Conservation (phyloP, 306 rosid species). For the Vigna angularis region DNA sequence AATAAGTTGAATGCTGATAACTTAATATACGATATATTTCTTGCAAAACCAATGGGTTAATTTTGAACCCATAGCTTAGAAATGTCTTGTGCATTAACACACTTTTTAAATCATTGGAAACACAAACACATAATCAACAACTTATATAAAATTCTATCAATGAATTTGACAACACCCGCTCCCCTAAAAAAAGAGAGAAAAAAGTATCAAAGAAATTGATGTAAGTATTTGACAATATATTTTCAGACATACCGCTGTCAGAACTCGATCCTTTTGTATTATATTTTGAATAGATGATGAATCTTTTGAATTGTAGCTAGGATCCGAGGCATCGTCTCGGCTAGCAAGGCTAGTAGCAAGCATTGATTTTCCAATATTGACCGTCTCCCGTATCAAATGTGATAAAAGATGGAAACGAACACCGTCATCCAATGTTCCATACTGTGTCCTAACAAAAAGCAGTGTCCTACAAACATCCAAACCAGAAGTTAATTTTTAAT, state of each 20-base stretch:
- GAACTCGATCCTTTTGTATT: constrained; percentile 93
- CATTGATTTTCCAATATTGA: constrained; percentile 81
- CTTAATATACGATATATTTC: neutral
- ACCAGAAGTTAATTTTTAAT: constrained; percentile 46
- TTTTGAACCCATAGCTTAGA: constrained; percentile 11
- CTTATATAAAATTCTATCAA: neutral
- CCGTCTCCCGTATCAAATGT: constrained; percentile 89
- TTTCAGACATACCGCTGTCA: constrained; percentile 77
- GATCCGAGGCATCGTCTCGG: constrained; percentile 70
- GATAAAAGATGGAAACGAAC: constrained; percentile 95
- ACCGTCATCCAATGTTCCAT: constrained; percentile 80
- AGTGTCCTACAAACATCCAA: constrained; percentile 73
- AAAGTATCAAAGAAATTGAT: neutral
- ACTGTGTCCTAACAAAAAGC: constrained; percentile 91
- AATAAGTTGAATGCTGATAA: constrained; percentile 21
- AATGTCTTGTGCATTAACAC: neutral
- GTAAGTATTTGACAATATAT: constrained; percentile 6
- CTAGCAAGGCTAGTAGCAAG: constrained; percentile 83
- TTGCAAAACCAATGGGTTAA: neutral
- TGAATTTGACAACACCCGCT: neutral
- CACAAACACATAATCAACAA: neutral
- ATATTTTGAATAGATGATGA: constrained; percentile 78
- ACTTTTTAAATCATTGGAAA: constrained; percentile 30
- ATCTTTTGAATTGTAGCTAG: constrained; percentile 61
- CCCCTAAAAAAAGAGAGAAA: neutral